Base-by-base conservation (phyloP, 202 grass and related monocot genomes). In the Elaeis oleifera region DNA sequence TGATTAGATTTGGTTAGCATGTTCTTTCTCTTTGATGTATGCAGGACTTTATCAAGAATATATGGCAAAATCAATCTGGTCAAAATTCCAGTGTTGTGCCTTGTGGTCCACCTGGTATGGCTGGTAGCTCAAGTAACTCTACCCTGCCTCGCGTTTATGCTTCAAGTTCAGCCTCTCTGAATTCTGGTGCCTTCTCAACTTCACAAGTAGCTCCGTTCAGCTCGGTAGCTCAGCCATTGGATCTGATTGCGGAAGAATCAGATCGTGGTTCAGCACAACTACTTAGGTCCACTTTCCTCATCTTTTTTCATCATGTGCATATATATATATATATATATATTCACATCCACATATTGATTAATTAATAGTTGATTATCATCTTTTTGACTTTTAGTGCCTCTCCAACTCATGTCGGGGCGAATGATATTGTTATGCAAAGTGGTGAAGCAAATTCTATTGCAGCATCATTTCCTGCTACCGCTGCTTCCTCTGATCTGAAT, bases 41-140 rank as follows among this genome's bases (percentile, higher is more conserved):
- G 59, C 74, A 97, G 92, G 92, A 97, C 69, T 97, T 97, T 23
- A 68, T 68, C 67, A 82, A 88, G 19, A 81, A 81, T 81, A 76
- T 91, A 52, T 97, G 92, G 92, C 87, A 97, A 51, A 77, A 82
- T 56, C 87, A 96, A 53, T 62, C 69, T 69, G 76, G 71, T 76
- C 83, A 90, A 74, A 97, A 81, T 86, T 73, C 81, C 74, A 79
- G 67, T 53, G 68, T 79, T 71, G 73, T 60, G 11, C 53, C 81
- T 71, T 7, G 79, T 83, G 64, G 61, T 58, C 74, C 74, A 36
- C 53, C 79, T 7, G 31, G 61, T 80, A 76, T 56, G 28, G 27
- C 63, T 50, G 28, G 32, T 50, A 61, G 65, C 56, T 49, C 78
- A 52, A 56, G 61, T 26, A 73, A 87, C 78, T 75, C 77, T 19